Evolutionary conservation across 2,329 filamentous ascomycete genomes (phyloP).

Genomic region (Cadophora sp.): DNA sequence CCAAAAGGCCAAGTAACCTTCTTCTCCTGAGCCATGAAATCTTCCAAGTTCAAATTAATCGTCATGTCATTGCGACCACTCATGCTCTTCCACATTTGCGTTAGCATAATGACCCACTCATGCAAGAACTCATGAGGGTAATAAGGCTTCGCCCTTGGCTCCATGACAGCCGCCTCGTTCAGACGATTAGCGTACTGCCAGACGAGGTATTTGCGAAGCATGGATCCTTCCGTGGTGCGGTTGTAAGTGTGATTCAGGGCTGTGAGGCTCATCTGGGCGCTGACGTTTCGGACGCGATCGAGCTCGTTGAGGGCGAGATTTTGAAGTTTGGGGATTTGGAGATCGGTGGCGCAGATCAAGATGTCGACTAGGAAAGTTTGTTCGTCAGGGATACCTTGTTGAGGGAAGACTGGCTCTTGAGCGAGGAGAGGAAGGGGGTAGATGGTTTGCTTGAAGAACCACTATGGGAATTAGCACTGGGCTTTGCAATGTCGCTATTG

Average conservation of each 20-base stretch:
- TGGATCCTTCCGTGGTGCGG: neutral
- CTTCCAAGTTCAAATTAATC: neutral
- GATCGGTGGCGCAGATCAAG: constrained; percentile 21
- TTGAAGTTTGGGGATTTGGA: constrained; percentile 22
- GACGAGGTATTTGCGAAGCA: constrained; percentile 8
- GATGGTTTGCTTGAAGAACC: constrained; percentile 14
- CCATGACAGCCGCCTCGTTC: neutral
- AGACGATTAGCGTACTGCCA: neutral
- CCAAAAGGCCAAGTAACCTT: constrained; percentile 1
- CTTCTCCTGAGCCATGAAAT: constrained; percentile 3
- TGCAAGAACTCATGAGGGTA: constrained; percentile 13
- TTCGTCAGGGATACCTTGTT: neutral
- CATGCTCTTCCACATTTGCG: neutral
- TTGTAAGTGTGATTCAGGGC: neutral
- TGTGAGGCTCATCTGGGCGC: neutral
- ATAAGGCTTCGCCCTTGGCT: neutral
- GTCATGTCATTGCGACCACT: neutral
- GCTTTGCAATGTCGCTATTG: neutral
- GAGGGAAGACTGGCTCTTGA: neutral
- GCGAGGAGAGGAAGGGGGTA: neutral
- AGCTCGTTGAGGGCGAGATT: constrained; percentile 17
- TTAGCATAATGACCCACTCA: constrained; percentile 7
- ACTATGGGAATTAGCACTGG: neutral
- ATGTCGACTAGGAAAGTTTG: constrained; percentile 18
- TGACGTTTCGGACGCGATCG: neutral